Base-by-base conservation (phyloP, 2,329 filamentous ascomycete genomes). In the Diaporthe sp. region DNA sequence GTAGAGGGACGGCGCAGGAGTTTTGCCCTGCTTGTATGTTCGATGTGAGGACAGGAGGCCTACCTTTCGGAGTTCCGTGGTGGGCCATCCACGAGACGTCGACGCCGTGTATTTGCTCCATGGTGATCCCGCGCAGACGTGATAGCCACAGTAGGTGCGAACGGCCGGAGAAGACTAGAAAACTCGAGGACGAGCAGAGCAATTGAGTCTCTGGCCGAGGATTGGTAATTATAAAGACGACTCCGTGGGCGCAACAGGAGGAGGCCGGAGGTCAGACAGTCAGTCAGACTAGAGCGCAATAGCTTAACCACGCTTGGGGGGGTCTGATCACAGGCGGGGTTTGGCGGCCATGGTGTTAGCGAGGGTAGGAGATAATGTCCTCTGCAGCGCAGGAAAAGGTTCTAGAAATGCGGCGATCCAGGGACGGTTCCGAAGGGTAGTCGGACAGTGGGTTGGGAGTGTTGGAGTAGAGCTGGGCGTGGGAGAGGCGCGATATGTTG, bases 51-150 rank as follows among this genome's bases (percentile, higher is more conserved):
- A n/a, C 42, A 72, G 65, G 67, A 67, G 75, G 85, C 89, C 85
- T 88, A 94, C 95, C 95, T 93, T 94, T 95, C 78, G 92, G 92
- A 80, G 93, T 91, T 82, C 94, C 94, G 19, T 77, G 70, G 85
- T 97, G 94, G 80, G 90, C 90, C 88, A 97, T 94, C 95, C 95
- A 98, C 85, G 94, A 95, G 82, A 97, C 95, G 85, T 98, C 95
- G 81, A 97, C 91, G 79, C 93, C 93, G 83, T 95, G 92, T 79
- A 94, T 91, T 80, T 94, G 92, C 85, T 96, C 94, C 94, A 96
- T 96, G 77, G 79, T 87, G 82, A 2, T 22, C n/a, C n/a, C 34
- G 49, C 57, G 71, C 28, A 68, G 67, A 60, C n/a, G 49, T 71
- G 34, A 12, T 51, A 49, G 49, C 53, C 28, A 39, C 31, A 42